phyloP scores from a whole-genome alignment of 129 eudicot species.

The Smallanthus sonchifolius region DNA sequence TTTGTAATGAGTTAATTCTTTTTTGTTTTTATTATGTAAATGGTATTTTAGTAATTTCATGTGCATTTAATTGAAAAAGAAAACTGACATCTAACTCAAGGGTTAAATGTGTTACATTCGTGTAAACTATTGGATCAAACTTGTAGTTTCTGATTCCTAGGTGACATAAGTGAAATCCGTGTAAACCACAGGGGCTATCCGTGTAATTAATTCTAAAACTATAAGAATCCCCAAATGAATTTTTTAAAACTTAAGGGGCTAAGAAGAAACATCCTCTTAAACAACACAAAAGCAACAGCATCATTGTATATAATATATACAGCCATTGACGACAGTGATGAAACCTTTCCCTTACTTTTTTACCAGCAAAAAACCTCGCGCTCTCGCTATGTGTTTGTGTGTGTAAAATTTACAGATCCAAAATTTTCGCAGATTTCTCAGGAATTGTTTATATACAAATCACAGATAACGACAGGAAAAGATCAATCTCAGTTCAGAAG shows the following conservation, averaged over 20 bases:
- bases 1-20: too few species aligned
- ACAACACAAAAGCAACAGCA: conserved; percentile 12
- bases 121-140: too few species aligned
- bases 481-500: conserved; percentile 26
- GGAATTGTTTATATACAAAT: not conserved
- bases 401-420: conserved; percentile 20
- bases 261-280: conserved; percentile 8
- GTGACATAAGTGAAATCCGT: too few species aligned
- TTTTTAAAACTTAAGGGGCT: conserved; percentile 9
- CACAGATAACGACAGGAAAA: conserved; percentile 14
- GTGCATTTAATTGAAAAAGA: too few species aligned
- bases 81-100: too few species aligned
- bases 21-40: too few species aligned
- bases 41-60: too few species aligned
- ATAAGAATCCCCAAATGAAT: not conserved
- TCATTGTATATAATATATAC: not conserved
- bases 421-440: not conserved
- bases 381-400: not conserved
- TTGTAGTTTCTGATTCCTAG: too few species aligned
- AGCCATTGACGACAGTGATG: conserved; percentile 25
- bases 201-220: not conserved
- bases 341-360: conserved; percentile 15
- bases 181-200: too few species aligned
- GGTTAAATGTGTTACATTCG: too few species aligned
- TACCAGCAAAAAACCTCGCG: conserved; percentile 15